Base-by-base conservation (phyloP, 306 rosid genomes). In the Cucurbita argyrosperma region DNA sequence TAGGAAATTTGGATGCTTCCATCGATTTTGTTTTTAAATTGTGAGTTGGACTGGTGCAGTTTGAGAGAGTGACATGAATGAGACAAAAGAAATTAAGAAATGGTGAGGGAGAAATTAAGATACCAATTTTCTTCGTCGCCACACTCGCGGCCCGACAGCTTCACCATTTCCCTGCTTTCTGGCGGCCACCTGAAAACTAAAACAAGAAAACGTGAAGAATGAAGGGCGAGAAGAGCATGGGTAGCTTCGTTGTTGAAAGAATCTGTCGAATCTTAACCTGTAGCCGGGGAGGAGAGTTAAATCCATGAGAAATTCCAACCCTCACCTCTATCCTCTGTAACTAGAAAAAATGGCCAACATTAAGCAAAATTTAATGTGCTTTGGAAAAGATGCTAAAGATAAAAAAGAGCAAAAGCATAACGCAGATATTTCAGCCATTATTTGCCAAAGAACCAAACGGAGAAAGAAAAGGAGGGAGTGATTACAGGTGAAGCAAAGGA, bases 91-190 rank as follows among this genome's bases (percentile, higher is more conserved):
- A 3, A 30, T 2, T 30, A 30, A 30, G 35, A 61, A 18, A 7
- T 11, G 23, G 45, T 42, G 10, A 1, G 13, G 59, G 59, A 23
- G 46, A 70, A 50, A 35, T 35, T 6, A 71, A 76, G 57, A 40
- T 86, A 93, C 96, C 96, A 93, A 56, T 86, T 79, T 93, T 76
- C 98, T 88, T 79, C 97, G 84, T 70, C 89, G 85, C 98, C 97
- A 90, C 43, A 93, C 79, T 75, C 83, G 82, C 71, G 96, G 85
- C 55, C 90, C 89, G 37, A 76, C 70, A 74, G 19, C 58, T n/a
- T 82, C 71, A 73, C 19, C 59, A 37, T 77, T 85, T 74, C 62
- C 86, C 53, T 86, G 89, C 88, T 82, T 85, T 59, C 71, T 79
- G 10, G 85, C 80, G 62, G 80, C 45, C 64, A 87, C 83, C 96